Evolutionary conservation across 306 rosid species (phyloP).

Genomic region (Malus asiatica): DNA sequence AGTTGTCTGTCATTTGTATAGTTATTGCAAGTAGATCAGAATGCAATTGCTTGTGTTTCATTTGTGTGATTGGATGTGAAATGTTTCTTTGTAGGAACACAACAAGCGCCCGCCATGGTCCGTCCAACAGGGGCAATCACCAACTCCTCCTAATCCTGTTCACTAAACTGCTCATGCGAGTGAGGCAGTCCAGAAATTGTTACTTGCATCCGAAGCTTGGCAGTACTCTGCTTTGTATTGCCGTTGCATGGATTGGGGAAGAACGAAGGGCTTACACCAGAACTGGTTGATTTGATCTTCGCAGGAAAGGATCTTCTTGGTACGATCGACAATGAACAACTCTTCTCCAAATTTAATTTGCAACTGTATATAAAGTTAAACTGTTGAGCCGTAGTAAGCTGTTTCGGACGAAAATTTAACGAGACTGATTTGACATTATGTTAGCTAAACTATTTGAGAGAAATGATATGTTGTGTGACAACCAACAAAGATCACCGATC

Average conservation of each 20-base stretch:
- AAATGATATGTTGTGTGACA: too few relatives aligned
- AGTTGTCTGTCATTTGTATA: neutral
- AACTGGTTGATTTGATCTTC: too few relatives aligned
- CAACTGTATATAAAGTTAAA: neutral
- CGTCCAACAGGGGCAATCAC: slow-evolving; percentile 59
- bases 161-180: slow-evolving; percentile 16
- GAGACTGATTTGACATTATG: too few relatives aligned
- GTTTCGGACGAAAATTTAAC: too few relatives aligned
- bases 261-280: neutral
- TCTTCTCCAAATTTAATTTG: neutral
- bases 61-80: neutral
- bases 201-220: neutral
- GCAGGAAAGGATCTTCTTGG: too few relatives aligned
- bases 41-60: neutral
- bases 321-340: neutral
- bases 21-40: neutral
- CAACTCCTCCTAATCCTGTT: slow-evolving; percentile 28
- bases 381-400: neutral
- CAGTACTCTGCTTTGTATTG: too few relatives aligned
- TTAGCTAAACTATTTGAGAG: too few relatives aligned
- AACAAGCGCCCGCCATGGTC: slow-evolving; percentile 81
- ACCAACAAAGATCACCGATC: too few relatives aligned
- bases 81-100: slow-evolving; percentile 45
- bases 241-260: too few relatives aligned
- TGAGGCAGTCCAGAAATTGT: neutral